Evolutionary conservation across 1,284 basidiomycete genomes (phyloP).

Genomic region (Pholiota adiposa): DNA sequence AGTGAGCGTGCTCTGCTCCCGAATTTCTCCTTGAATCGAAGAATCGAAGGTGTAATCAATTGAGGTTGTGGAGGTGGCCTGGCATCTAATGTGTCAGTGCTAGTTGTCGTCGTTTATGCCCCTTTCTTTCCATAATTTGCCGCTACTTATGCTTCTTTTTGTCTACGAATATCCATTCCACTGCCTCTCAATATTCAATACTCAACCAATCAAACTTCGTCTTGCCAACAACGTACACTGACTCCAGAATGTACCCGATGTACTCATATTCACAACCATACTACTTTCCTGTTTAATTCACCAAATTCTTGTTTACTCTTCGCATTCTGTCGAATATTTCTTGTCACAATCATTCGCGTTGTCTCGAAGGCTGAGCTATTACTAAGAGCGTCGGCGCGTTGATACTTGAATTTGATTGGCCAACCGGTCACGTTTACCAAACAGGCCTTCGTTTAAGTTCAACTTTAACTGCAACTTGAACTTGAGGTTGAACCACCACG

Average conservation of each 20-base stretch:
- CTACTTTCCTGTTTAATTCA: not conserved
- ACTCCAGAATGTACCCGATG: not conserved
- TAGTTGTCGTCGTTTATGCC: not conserved
- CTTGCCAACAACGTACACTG: not conserved
- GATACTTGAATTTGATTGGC: too few relatives aligned
- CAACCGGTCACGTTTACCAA: too few relatives aligned
- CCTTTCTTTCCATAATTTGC: not conserved
- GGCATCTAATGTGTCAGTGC: not conserved
- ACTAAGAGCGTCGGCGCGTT: too few relatives aligned
- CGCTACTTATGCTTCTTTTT: not conserved
- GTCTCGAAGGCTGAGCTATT: too few relatives aligned
- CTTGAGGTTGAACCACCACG: too few relatives aligned
- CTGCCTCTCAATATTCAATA: not conserved
- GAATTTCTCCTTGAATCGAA: not conserved
- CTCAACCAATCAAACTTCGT: not conserved
- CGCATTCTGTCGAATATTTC: not conserved
- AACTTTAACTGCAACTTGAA: too few relatives aligned
- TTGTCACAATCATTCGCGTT: not conserved
- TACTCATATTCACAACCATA: slow-evolving; percentile 1
- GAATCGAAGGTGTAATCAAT: not conserved
- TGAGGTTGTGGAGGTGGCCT: not conserved
- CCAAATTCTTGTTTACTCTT: not conserved
- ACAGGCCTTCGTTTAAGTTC: too few relatives aligned
- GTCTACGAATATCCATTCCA: not conserved
- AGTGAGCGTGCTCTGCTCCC: slow-evolving; percentile 43